Conservation (phyloP, 495 filamentous ascomycete genomes). For the Thozetella sp. region DNA sequence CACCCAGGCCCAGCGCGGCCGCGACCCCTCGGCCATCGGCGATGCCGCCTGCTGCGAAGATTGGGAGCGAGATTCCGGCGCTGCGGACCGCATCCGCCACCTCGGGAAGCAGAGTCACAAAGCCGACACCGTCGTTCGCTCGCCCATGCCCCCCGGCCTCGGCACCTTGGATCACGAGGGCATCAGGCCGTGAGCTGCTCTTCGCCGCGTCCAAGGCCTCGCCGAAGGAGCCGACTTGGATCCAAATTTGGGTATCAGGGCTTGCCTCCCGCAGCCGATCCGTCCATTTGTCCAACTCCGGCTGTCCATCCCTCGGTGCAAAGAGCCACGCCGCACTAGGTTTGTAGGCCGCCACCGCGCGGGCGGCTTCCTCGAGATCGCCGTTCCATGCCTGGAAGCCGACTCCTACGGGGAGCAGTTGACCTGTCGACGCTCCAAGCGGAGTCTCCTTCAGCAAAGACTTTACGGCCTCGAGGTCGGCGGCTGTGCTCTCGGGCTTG, state of each 20-base stretch:
- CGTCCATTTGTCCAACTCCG: constrained; percentile 59
- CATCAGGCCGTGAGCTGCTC: constrained; percentile 50
- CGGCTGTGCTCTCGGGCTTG: constrained; percentile 72
- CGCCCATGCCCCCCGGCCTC: constrained; percentile 74
- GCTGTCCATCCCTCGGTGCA: constrained; percentile 48
- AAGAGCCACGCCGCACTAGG: constrained; percentile 76
- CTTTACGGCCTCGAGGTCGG: constrained; percentile 78
- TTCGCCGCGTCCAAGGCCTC: constrained; percentile 51
- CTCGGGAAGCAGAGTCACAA: constrained; percentile 81
- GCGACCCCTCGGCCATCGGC: constrained; percentile 89
- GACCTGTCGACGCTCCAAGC: constrained; percentile 71
- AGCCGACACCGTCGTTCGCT: constrained; percentile 86
- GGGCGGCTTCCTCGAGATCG: constrained; percentile 51
- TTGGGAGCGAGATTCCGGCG: constrained; percentile 63
- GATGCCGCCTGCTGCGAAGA: constrained; percentile 92
- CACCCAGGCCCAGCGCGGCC: constrained; percentile 81
- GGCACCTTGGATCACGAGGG: constrained; percentile 70
- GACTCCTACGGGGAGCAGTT: constrained; percentile 87
- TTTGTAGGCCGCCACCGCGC: constrained; percentile 41
- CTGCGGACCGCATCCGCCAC: constrained; percentile 74
- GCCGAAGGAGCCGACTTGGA: constrained; percentile 65
- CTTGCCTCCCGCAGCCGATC: constrained; percentile 44
- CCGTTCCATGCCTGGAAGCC: constrained; percentile 89
- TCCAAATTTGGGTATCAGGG: constrained; percentile 73
- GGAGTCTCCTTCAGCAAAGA: constrained; percentile 59